A percentile compares a stretch with the other conserved stretches of the same genome.
These are phyloP conservation scores for Cephalotrichum gorgonifer DNA, from an alignment of 2,329 filamentous ascomycete genomes.

Conservation along the genomic window DNA sequence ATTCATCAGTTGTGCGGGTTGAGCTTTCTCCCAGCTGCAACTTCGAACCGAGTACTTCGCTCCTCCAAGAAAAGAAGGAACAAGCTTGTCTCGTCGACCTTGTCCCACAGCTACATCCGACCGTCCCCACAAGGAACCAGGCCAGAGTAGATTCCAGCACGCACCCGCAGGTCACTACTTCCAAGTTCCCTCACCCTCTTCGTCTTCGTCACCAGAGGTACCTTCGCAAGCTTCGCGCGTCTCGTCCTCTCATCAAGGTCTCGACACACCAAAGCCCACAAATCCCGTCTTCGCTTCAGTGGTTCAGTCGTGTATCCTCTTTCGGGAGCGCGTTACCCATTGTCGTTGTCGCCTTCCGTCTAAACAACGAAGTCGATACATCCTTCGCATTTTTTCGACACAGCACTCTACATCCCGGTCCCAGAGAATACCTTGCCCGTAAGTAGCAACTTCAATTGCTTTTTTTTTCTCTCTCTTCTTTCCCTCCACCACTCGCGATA, in stretches of 20 bases:
- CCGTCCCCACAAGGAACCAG: constrained; percentile 5
- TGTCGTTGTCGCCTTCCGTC: not conserved
- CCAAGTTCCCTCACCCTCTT: not conserved
- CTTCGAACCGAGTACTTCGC: not conserved
- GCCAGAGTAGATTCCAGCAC: constrained; percentile 5
- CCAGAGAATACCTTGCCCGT: constrained; percentile 20
- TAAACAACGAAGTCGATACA: constrained; percentile 4
- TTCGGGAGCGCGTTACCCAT: constrained; percentile 1
- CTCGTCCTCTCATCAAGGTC: not conserved
- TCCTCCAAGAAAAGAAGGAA: not conserved
- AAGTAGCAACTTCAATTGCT: constrained; percentile 16
- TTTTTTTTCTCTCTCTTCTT: constrained; percentile 10
- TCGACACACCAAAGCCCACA: not conserved
- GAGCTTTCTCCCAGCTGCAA: not conserved
- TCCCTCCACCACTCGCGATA: not conserved
- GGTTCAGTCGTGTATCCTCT: constrained; percentile 3
- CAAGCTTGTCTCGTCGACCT: not conserved
- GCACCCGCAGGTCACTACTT: constrained; percentile 4
- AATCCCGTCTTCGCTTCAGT: not conserved
- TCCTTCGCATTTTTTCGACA: constrained; percentile 1
- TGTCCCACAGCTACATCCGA: constrained; percentile 4
- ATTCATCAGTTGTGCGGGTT: not conserved
- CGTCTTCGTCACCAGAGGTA: not conserved
- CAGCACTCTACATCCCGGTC: constrained; percentile 12
- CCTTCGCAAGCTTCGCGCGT: not conserved